Base-by-base conservation (phyloP, 176 grass and related monocot species). In the Musa beccarii region DNA sequence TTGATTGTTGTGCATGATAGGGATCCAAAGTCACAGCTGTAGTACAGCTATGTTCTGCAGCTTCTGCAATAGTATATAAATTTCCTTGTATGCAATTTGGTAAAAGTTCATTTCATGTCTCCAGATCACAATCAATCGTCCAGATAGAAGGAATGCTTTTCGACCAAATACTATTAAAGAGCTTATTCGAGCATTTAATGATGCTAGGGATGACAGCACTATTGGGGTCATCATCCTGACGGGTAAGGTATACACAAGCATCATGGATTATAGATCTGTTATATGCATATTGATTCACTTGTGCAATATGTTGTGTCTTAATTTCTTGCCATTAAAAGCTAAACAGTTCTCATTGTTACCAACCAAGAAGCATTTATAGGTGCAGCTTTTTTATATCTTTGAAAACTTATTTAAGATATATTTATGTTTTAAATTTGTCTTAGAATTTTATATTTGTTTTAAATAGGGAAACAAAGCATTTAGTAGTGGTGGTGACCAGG, bases 111-210 rank as follows among this genome's bases (percentile, higher is more conserved):
- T 43, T 10, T 69, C 52, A 61, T 71, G 23, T 65, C 14, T 74
- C 10, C 84, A 97, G 94, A 91, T 98, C 77, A 98, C 94, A 67
- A 98, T 98, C 66, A 93, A 93, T 68, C 87, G 90, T 15, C 94
- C 90, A 10, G 90, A 89, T 21, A 91, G 90, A 76, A 89, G 94
- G 76, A 98, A 98, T 56, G 90, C 90, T 9, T 98, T 98, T 79
- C 84, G 94, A n/a, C 94, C 94, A 11, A 72, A 85, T 71, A 98
- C 94, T 14, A 78, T 98, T 59, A 98, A 98, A 80, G 94, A 93
- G 62, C 94, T 98, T 54, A 93, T 87, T 21, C 90, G 88, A 8
- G 94, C 88, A 50, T 98, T 98, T 84, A 89, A 85, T 74, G 94
- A 93, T 79, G 94, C 94, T 2, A 71, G 94, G 79, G 88, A 91